A percentile compares a stretch with the other conserved stretches of the same genome.
Evolutionary conservation across 176 grass and related monocot genomes (phyloP).

Genomic region (Oryza meyeriana): DNA sequence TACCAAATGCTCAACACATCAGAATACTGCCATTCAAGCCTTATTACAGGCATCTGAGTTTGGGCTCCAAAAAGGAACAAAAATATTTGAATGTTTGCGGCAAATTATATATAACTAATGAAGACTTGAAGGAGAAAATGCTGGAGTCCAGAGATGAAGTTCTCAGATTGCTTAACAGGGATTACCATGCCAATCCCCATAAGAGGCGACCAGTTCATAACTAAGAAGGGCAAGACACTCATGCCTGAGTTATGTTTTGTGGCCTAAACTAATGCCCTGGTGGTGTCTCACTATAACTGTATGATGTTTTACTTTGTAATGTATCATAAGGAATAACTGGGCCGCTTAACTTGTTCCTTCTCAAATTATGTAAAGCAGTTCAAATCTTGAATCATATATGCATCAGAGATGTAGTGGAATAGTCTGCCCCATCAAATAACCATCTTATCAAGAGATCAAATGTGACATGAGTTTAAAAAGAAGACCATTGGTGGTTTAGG

Average conservation of each 20-base stretch:
- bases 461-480: not conserved
- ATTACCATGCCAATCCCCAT: slow-evolving; percentile 28
- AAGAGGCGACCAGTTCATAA: slow-evolving; percentile 40
- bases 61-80: slow-evolving; percentile 6
- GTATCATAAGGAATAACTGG: slow-evolving; percentile 14
- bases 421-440: not conserved
- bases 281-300: not conserved
- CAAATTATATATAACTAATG: slow-evolving; percentile 7
- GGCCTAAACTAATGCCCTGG: slow-evolving; percentile 2
- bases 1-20: slow-evolving; percentile 21
- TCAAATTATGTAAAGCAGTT: not conserved
- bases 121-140: slow-evolving; percentile 43
- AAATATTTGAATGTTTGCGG: not conserved
- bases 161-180: slow-evolving; percentile 44
- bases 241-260: slow-evolving; percentile 2
- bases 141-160: slow-evolving; percentile 46
- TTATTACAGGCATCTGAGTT: slow-evolving; percentile 8
- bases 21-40: slow-evolving; percentile 24
- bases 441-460: slow-evolving; percentile 15
- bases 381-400: not conserved
- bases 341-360: not conserved
- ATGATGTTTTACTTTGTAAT: not conserved
- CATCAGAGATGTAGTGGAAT: not conserved
- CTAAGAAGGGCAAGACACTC: slow-evolving; percentile 1
- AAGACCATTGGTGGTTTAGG: not conserved